These are phyloP conservation scores for Mortierella sp. DNA, from an alignment of 371 early-diverging fungal genomes.

Conservation along the genomic window DNA sequence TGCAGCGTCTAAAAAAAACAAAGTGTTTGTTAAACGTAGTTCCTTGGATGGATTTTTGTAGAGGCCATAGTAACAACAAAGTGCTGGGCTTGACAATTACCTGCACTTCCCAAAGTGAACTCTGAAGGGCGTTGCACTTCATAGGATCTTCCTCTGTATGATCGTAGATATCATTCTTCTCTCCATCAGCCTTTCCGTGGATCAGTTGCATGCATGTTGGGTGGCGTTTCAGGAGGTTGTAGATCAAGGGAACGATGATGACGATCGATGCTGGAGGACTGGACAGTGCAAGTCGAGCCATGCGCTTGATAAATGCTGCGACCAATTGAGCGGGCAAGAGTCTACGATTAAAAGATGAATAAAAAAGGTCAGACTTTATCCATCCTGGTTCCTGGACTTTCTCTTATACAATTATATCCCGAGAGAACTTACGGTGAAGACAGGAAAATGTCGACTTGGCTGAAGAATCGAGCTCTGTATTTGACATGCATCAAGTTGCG, in stretches of 20 bases:
- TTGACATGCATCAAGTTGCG: slow-evolving; percentile 89
- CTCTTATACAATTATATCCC: not conserved
- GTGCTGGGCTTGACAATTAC: no score
- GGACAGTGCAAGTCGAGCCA: slow-evolving; percentile 83
- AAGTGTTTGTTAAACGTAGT: no score
- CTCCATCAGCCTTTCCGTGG: slow-evolving; percentile 64
- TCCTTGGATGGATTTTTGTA: no score
- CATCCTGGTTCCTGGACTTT: not conserved
- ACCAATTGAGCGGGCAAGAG: slow-evolving; percentile 88
- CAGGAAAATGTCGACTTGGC: slow-evolving; percentile 88
- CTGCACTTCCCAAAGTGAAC: slow-evolving; percentile 93
- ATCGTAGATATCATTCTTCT: slow-evolving; percentile 75
- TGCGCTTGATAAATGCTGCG: slow-evolving; percentile 93
- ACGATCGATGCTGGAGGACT: slow-evolving; percentile 91
- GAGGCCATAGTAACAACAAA: no score
- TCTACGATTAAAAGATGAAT: slow-evolving; percentile 48
- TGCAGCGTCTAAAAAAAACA: slow-evolving; percentile 68
- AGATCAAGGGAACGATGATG: slow-evolving; percentile 87
- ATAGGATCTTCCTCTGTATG: slow-evolving; percentile 77
- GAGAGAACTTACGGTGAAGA: slow-evolving; percentile 77
- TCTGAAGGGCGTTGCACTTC: slow-evolving; percentile 83
- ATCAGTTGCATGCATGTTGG: slow-evolving; percentile 89
- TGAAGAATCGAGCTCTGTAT: slow-evolving; percentile 93
- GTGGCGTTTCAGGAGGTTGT: slow-evolving; percentile 91
- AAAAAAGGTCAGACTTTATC: not conserved